Evolutionary conservation across 2,329 filamentous ascomycete species (phyloP).

Genomic region (Davidsoniella neocaledoniae): DNA sequence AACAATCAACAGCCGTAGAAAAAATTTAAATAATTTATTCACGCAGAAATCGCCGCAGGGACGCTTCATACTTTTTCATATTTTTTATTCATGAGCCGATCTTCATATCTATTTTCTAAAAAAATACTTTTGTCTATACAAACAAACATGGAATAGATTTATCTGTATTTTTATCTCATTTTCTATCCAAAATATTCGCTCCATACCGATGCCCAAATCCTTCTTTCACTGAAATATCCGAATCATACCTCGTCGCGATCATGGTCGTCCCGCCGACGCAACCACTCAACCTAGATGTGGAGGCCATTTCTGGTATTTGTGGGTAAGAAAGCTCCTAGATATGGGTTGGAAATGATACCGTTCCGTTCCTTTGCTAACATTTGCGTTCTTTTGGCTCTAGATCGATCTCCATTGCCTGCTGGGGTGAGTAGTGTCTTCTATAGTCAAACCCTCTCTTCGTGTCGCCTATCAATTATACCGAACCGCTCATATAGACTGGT

Average conservation of each 20-base stretch:
- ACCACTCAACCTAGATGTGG: slow-evolving; percentile 60
- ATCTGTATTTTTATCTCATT: no score
- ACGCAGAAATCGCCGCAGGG: no score
- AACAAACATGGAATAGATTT: no score
- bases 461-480: slow-evolving; percentile 1
- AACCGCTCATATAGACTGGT: background rate
- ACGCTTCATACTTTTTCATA: no score
- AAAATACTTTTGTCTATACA: no score
- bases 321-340: slow-evolving; percentile 32
- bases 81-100: no score
- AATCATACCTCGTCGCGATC: background rate
- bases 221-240: no score
- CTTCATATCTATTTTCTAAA: no score
- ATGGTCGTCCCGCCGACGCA: slow-evolving; percentile 28
- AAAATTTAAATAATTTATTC: no score
- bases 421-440: slow-evolving; percentile 30
- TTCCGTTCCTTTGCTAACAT: background rate
- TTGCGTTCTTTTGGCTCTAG: slow-evolving; percentile 24
- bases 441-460: background rate
- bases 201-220: no score
- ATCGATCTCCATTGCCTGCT: slow-evolving; percentile 91
- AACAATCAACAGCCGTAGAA: no score
- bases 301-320: slow-evolving; percentile 82
- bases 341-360: background rate
- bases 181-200: no score